These are phyloP conservation scores for Bathelium albidoporum DNA, from an alignment of 495 filamentous ascomycete species.

Conservation along the genomic window DNA sequence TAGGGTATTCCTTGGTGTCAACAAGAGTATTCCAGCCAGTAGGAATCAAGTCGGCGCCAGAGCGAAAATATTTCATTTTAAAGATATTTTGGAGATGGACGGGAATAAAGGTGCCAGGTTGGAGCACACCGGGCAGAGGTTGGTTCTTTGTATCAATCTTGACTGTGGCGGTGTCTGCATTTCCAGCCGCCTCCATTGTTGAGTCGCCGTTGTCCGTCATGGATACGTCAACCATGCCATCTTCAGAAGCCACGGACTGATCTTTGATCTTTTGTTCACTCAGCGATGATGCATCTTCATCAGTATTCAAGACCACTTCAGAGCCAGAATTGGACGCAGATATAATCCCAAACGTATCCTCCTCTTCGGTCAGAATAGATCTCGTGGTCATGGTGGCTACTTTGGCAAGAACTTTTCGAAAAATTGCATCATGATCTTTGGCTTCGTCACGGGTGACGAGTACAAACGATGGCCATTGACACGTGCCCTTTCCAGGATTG, in stretches of 20 bases:
- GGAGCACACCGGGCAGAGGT: conserved; percentile 37
- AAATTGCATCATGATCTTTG: conserved; percentile 47
- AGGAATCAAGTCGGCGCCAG: conserved; percentile 46
- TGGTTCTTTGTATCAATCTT: conserved; percentile 4
- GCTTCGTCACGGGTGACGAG: conserved; percentile 52
- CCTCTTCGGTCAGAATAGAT: conserved; percentile 45
- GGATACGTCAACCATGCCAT: conserved; percentile 81
- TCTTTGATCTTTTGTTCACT: conserved; percentile 61
- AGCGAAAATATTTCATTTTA: conserved; percentile 49
- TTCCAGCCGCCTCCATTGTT: neutral
- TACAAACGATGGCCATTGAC: conserved; percentile 48
- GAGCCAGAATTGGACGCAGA: conserved; percentile 37
- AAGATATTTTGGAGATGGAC: conserved; percentile 58
- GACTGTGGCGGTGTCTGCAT: neutral
- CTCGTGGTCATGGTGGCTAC: conserved; percentile 52
- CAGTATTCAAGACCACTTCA: conserved; percentile 60
- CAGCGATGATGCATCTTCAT: conserved; percentile 62
- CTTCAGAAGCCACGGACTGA: conserved; percentile 74
- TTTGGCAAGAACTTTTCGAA: conserved; percentile 49
- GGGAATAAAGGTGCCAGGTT: conserved; percentile 40
- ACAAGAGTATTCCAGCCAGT: conserved; percentile 52
- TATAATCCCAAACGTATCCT: conserved; percentile 11
- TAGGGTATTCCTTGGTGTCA: conserved; percentile 45
- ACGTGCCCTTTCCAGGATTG: conserved; percentile 31
- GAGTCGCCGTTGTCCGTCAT: conserved; percentile 53